Base-by-base conservation (phyloP, 805 yeast genomes). In the Tetrapisispora fleetii region DNA sequence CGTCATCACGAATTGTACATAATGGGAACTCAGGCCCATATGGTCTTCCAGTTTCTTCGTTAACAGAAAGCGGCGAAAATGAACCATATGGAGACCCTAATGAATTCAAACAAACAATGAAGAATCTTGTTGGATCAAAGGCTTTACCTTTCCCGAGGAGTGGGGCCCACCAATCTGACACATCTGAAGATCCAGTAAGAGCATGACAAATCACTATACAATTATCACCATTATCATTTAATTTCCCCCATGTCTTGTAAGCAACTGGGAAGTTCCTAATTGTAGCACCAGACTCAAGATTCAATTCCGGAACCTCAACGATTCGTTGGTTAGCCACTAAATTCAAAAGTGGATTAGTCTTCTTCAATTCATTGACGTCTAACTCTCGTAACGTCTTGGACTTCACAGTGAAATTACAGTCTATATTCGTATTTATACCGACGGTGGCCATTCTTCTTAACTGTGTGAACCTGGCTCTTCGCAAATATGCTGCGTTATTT, bases 141-240 rank as follows among this genome's bases (percentile, higher is more conserved):
- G 98, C 95, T 45, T 55, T 48, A 50, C 82, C 77, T 14, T 80
- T 85, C 0, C 98, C 99, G 28, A 93, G 69, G 22, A 93, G 67
- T 0, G 98, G 97, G 0, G 98, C 97, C 99, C 99, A 93, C 99
- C 99, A 93, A 60, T 93, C 99, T 37, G 84, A 76, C 17, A 91
- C 96, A 63, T 93, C 98, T 0, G 96, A 78, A 0, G 96, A 88
- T 0, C 99, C 99, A 0, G 98, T 89, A 48, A 93, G 72, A 0
- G 99, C 98, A 70, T 93, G 99, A 58, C 96, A 85, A 14, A 93
- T 85, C n/a, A 93, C 79, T 73, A 93, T 71, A 50, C 83, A 89
- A 62, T 93, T 93, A 55, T 81, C 81, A 9, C 76, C 80, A 2
- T 65, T 69, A 8, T 72, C 77, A 60, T 89, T 89, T 43, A 93